Conservation (phyloP, 73 alveolate species). For the Uronychia setigera region DNA sequence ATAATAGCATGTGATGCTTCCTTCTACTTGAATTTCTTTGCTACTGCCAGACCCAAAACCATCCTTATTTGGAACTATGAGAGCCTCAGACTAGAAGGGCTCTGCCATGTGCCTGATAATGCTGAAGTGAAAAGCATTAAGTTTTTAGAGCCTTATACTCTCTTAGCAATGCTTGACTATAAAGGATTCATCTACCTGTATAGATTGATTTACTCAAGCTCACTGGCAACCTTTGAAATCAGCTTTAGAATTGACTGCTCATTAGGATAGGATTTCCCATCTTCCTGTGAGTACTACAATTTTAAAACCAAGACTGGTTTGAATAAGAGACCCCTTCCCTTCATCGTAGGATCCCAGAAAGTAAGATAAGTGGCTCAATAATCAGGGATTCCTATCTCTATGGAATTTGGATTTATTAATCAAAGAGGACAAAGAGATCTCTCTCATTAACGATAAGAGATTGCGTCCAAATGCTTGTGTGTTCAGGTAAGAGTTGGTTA, state of each 20-base stretch:
- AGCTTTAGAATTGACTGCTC: neutral
- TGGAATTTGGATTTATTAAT: neutral
- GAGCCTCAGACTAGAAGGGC: slow-evolving; percentile 1
- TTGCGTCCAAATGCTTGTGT: neutral
- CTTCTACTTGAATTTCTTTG: slow-evolving; percentile 9
- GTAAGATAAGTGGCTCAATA: neutral
- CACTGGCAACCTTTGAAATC: neutral
- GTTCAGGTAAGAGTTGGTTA: neutral
- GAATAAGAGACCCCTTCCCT: neutral
- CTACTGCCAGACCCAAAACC: neutral
- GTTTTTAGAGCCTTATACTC: slow-evolving; percentile 7
- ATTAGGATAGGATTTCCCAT: neutral
- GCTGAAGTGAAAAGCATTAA: neutral
- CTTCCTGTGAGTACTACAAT: slow-evolving; percentile 1
- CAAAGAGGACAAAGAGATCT: neutral
- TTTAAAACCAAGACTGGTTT: neutral
- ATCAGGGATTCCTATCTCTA: neutral
- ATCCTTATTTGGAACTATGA: slow-evolving; percentile 8
- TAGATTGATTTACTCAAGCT: neutral
- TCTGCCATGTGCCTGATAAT: neutral
- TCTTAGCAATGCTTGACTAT: slow-evolving; percentile 18
- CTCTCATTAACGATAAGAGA: neutral
- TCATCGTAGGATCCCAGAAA: neutral
- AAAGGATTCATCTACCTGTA: slow-evolving; percentile 19
- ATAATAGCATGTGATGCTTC: slow-evolving; percentile 28